Evolutionary conservation across 768 basidiomycete species (phyloP), one percentile per base, ranked within the genome.

Genomic region (Lactarius akahatsu): DNA sequence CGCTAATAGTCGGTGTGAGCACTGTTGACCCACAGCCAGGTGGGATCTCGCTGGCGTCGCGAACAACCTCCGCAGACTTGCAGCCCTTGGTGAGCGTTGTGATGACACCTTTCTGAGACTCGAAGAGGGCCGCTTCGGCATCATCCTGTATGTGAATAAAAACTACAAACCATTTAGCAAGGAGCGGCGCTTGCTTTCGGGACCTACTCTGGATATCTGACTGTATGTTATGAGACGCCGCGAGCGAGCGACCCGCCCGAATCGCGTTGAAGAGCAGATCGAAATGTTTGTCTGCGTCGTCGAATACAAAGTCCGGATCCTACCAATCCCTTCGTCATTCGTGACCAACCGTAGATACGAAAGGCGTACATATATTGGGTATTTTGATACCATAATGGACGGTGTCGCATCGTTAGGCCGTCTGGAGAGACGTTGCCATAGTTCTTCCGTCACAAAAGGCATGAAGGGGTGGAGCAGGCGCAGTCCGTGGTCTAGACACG

Each of bases 371-470:
- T 81, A 77, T 41, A 85, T 81, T 3, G 97, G 97, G 83, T 87
- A 98, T 36, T 83, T 78, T 0, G 95, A 83, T 23, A 98, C 77
- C 92, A 96, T 96, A 75, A 99, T 94, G 0, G 94, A 94, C 8
- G 88, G 86, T 11, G 90, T 92, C 10, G 82, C 70, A 74, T 98
- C 95, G 47, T 88, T 89, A 1, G 89, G 86, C 66, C 95, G 81
- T 20, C 96, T 82, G 0, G 96, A 95, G 2, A 99, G 81, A 34
- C 97, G 86, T 76, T 99, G 97, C 97, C 97, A 99, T 13, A 99
- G 80, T 76, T 98, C 97, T 78, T 99, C 97, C 4, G 97, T 98
- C 38, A 99, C 92, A 77, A 91, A 99, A 1, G 97, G 97, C 97
- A 98, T 99, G 80, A 98, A 95, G 0, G 97, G 97, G 76, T 98